Conservation (phyloP, 441 rosid species). For the Lepidium campestre region DNA sequence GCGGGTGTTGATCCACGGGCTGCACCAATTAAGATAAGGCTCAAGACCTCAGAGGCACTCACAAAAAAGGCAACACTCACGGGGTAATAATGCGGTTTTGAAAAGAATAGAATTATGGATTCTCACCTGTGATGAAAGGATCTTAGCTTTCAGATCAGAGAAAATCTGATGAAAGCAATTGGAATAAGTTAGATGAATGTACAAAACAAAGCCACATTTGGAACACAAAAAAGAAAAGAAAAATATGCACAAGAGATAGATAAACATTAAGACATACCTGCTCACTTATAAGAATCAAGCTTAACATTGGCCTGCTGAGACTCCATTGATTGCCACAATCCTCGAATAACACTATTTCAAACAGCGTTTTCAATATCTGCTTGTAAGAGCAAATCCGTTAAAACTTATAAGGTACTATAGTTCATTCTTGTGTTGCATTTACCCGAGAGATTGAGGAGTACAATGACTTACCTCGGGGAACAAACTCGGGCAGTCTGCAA, state of each 20-base stretch:
- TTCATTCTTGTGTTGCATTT: background rate
- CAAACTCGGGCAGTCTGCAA: constrained; percentile 86
- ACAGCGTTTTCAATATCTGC: constrained; percentile 89
- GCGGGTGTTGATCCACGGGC: constrained; percentile 86
- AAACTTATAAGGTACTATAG: background rate
- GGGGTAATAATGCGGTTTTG: background rate
- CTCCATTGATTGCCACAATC: constrained; percentile 99
- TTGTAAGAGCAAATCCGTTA: constrained; percentile 17
- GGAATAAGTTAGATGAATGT: background rate
- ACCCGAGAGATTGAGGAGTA: background rate
- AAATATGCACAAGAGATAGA: background rate
- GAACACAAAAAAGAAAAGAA: background rate
- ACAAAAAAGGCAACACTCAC: background rate
- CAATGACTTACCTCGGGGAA: constrained; percentile 76
- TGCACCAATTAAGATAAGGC: constrained; percentile 35
- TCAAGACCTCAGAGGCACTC: background rate
- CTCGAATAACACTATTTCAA: constrained; percentile 93
- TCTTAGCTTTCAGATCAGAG: constrained; percentile 79
- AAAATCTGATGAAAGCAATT: constrained; percentile 59
- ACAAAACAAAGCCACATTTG: background rate
- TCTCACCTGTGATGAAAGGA: constrained; percentile 82
- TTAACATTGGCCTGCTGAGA: constrained; percentile 96
- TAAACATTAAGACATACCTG: constrained; percentile 44
- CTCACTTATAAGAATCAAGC: constrained; percentile 85
- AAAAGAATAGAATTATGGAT: constrained; percentile 7